A percentile compares a stretch with the other conserved stretches of the same genome.
Evolutionary conservation across 495 filamentous ascomycete genomes (phyloP).

Genomic region (Polyplosphaeria fusca): DNA sequence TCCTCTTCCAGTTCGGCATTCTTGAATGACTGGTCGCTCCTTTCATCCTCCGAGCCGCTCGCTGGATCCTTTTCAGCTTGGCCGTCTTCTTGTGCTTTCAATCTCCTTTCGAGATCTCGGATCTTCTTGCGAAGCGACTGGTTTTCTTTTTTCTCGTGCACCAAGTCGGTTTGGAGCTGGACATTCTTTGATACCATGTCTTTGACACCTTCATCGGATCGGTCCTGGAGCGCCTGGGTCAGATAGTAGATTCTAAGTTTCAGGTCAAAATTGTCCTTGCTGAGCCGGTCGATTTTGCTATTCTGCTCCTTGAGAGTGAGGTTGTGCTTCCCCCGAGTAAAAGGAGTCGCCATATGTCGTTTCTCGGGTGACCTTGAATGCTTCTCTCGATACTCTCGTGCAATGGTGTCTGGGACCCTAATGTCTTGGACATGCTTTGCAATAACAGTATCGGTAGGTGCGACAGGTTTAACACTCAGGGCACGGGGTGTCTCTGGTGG

Average conservation of each 20-base stretch:
- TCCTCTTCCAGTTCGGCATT: constrained; percentile 79
- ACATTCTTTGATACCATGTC: constrained; percentile 97
- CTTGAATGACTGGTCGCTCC: constrained; percentile 58
- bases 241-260: constrained; percentile 98
- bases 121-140: constrained; percentile 73
- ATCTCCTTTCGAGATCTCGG: constrained; percentile 78
- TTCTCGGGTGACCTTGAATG: constrained; percentile 57
- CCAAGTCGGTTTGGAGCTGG: constrained; percentile 83
- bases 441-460: constrained; percentile 84
- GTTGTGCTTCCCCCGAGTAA: constrained; percentile 65
- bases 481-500: constrained; percentile 55
- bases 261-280: constrained; percentile 95
- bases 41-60: constrained; percentile 48
- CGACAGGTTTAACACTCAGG: constrained; percentile 46
- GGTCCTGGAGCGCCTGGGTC: constrained; percentile 85
- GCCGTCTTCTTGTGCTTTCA: constrained; percentile 69
- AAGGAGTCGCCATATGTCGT: constrained; percentile 38
- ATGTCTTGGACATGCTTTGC: constrained; percentile 83
- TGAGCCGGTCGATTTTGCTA: constrained; percentile 89
- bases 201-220: constrained; percentile 93
- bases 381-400: constrained; percentile 72
- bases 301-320: constrained; percentile 96
- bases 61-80: constrained; percentile 49
- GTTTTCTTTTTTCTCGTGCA: constrained; percentile 83
- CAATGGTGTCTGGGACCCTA: constrained; percentile 83